These are phyloP conservation scores for Dissophora ornata DNA, from an alignment of 192 early-diverging fungal genomes.

Conservation along the genomic window DNA sequence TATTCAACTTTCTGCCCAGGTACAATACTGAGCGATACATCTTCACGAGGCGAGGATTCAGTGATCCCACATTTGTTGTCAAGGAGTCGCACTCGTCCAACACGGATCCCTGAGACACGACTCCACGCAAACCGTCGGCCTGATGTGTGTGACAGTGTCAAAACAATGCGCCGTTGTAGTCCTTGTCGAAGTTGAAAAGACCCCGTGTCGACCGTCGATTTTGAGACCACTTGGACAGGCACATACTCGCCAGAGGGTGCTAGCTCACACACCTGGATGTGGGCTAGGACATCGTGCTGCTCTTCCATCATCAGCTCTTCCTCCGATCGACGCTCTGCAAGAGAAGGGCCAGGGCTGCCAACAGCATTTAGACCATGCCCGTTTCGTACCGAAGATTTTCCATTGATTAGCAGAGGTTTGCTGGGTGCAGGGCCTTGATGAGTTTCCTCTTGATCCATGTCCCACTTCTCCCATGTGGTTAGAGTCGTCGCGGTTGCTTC, in stretches of 20 bases:
- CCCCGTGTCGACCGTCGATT: conserved; percentile 57
- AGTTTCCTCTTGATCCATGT: conserved; percentile 56
- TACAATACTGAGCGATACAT: conserved; percentile 58
- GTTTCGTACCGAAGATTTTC: not conserved
- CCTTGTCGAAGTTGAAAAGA: conserved; percentile 78
- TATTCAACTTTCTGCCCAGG: conserved; percentile 61
- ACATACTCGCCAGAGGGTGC: conserved; percentile 70
- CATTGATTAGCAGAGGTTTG: not conserved
- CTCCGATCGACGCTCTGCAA: conserved; percentile 59
- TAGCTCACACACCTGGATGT: conserved; percentile 76
- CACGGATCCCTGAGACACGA: conserved; percentile 52
- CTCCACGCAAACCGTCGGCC: conserved; percentile 73
- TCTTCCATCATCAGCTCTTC: conserved; percentile 78
- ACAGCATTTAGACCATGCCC: not conserved
- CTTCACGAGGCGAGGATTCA: conserved; percentile 59
- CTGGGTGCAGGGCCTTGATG: conserved; percentile 15
- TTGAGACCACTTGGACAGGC: conserved; percentile 64
- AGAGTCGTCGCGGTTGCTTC: conserved; percentile 48
- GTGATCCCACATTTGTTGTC: conserved; percentile 74
- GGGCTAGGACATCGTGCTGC: conserved; percentile 73
- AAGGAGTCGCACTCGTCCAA: conserved; percentile 61
- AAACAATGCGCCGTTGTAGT: conserved; percentile 74
- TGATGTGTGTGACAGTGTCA: conserved; percentile 75
- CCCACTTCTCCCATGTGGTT: conserved; percentile 62
- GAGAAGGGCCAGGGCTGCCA: not conserved